A percentile compares a stretch with the other conserved stretches of the same genome.
Evolutionary conservation across 495 filamentous ascomycete species (phyloP).

Genomic region (Stereocaulon alpinum): DNA sequence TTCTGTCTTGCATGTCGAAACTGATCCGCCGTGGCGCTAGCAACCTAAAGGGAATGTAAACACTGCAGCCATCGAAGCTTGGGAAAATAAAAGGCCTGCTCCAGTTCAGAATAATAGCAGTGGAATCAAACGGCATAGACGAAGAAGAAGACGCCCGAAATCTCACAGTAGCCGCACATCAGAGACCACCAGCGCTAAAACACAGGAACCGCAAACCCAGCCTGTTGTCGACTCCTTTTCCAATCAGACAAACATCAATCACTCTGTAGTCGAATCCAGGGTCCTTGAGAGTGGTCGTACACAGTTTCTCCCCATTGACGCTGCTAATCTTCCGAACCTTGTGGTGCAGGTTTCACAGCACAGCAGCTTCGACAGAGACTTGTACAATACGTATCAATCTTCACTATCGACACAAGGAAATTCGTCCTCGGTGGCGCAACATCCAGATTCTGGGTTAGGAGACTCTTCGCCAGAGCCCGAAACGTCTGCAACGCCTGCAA

Average conservation of each 20-base stretch:
- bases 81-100: slow-evolving; percentile 25
- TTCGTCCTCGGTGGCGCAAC: neutral
- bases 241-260: neutral
- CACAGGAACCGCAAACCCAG: neutral
- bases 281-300: neutral
- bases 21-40: slow-evolving; percentile 17
- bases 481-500: neutral
- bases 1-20: neutral
- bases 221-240: neutral
- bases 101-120: neutral
- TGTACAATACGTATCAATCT: slow-evolving; percentile 20
- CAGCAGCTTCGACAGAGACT: slow-evolving; percentile 18
- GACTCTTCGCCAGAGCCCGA: slow-evolving; percentile 8
- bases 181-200: neutral
- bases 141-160: neutral
- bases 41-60: slow-evolving; percentile 35
- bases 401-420: slow-evolving; percentile 15
- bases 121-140: slow-evolving; percentile 10
- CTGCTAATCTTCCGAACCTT: neutral
- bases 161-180: neutral
- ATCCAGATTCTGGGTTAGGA: slow-evolving; percentile 4
- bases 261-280: neutral
- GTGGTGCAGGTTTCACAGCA: slow-evolving; percentile 19
- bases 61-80: slow-evolving; percentile 27
- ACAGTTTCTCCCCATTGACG: neutral